Conservation (phyloP, 169 alveolate genomes). For the Ichthyophthirius multifiliis region DNA sequence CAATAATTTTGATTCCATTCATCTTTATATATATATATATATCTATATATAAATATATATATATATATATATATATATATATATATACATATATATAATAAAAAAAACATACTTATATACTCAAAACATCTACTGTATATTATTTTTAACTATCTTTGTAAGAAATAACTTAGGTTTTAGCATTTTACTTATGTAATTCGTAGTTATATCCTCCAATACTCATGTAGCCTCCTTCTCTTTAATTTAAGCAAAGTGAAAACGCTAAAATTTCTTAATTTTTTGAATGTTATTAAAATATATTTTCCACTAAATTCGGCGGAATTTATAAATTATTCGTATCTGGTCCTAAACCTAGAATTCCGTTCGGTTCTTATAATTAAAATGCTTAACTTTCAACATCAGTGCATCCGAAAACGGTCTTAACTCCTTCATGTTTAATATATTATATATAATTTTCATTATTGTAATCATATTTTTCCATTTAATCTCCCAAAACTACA, state of each 20-base stretch:
- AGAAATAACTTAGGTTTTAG: not conserved
- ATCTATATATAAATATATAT: too few relatives aligned
- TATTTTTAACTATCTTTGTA: too few relatives aligned
- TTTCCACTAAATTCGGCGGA: slow-evolving; percentile 8
- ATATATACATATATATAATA: too few relatives aligned
- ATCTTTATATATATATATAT: too few relatives aligned
- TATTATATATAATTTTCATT: not conserved
- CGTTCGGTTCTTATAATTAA: slow-evolving; percentile 7
- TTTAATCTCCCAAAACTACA: slow-evolving; percentile 7
- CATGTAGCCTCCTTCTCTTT: slow-evolving; percentile 13
- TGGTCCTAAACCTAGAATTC: slow-evolving; percentile 4
- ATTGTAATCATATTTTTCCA: not conserved
- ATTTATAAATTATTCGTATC: not conserved
- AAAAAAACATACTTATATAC: too few relatives aligned
- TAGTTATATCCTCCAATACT: slow-evolving; percentile 11
- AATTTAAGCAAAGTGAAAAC: not conserved
- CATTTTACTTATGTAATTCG: not conserved
- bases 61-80: too few relatives aligned
- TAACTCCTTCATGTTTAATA: not conserved
- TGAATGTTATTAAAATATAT: not conserved
- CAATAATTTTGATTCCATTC: too few relatives aligned
- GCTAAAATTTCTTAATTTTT: not conserved
- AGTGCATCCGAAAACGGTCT: not conserved
- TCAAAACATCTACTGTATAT: too few relatives aligned
- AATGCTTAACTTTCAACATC: not conserved